A percentile compares a stretch with the other conserved stretches of the same genome.
phyloP scores from a whole-genome alignment of 345 rosid genomes.

The Sapria himalayana region DNA sequence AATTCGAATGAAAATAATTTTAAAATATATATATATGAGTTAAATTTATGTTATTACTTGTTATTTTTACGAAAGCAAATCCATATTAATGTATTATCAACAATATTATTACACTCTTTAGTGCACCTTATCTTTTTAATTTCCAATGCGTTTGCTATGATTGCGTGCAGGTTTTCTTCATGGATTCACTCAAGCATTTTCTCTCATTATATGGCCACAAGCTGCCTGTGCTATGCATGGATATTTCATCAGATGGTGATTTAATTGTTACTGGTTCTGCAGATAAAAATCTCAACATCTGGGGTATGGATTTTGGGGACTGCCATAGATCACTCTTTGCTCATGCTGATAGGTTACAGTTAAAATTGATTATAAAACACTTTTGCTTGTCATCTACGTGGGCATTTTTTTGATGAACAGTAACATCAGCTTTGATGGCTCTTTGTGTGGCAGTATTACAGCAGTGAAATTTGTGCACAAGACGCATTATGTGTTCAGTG shows the following conservation, averaged over 20 bases:
- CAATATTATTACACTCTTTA: no score
- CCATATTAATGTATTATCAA: no score
- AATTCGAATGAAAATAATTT: no score
- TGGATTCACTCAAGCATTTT: conserved; percentile 79
- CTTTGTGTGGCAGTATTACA: conserved; percentile 52
- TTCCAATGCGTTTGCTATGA: no score
- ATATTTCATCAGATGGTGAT: conserved; percentile 92
- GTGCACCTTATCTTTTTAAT: no score
- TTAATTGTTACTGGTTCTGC: conserved; percentile 86
- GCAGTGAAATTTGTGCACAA: conserved; percentile 76
- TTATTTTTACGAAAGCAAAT: no score
- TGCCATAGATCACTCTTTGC: conserved; percentile 95
- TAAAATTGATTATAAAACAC: conserved; percentile 6
- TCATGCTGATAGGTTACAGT: conserved; percentile 57
- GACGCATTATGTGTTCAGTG: conserved; percentile 84
- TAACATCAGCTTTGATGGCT: conserved; percentile 13
- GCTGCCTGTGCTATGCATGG: conserved; percentile 85
- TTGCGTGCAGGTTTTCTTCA: conserved; percentile 78
- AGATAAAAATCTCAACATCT: conserved; percentile 82
- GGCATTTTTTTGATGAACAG: no score
- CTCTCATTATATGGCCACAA: conserved; percentile 80
- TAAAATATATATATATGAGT: no score
- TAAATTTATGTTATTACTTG: no score
- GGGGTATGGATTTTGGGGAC: conserved; percentile 98
- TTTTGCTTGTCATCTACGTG: no score